Conservation (phyloP, 208 protist genomes). For the Acanthamoeba culbertsoni region DNA sequence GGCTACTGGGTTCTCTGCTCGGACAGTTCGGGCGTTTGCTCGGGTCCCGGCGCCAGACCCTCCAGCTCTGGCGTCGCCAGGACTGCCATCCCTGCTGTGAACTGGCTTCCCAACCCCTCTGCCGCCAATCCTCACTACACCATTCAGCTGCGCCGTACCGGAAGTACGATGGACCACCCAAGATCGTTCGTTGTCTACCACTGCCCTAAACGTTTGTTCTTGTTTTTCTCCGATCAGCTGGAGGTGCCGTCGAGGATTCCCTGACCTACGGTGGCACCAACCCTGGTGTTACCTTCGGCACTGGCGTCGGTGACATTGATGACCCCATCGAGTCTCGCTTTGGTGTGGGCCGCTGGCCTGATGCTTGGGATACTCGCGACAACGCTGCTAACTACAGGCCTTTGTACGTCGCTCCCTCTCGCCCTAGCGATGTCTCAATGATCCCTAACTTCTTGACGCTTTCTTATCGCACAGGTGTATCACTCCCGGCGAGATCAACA, state of each 20-base stretch:
- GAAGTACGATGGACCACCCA: not conserved
- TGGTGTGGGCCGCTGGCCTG: not conserved
- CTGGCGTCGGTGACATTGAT: not conserved
- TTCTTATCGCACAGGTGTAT: not conserved
- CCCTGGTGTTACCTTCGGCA: not conserved
- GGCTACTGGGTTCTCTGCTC: not conserved
- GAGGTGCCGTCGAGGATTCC: not conserved
- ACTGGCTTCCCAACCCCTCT: not conserved
- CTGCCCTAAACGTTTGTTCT: not conserved
- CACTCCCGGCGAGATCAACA: not conserved
- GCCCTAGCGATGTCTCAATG: not conserved
- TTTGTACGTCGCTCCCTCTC: not conserved
- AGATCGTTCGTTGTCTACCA: not conserved
- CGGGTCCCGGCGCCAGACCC: not conserved
- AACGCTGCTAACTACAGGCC: not conserved
- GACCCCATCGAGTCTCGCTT: not conserved
- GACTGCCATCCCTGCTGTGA: not conserved
- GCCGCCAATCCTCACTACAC: not conserved
- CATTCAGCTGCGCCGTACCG: not conserved
- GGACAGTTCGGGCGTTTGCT: not conserved
- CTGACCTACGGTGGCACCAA: not conserved
- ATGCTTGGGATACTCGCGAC: not conserved
- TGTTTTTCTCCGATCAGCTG: not conserved
- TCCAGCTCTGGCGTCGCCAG: not conserved
- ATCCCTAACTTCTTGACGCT: not conserved